Base-by-base conservation (phyloP, 345 rosid species). In the Stellera chamaejasme region DNA sequence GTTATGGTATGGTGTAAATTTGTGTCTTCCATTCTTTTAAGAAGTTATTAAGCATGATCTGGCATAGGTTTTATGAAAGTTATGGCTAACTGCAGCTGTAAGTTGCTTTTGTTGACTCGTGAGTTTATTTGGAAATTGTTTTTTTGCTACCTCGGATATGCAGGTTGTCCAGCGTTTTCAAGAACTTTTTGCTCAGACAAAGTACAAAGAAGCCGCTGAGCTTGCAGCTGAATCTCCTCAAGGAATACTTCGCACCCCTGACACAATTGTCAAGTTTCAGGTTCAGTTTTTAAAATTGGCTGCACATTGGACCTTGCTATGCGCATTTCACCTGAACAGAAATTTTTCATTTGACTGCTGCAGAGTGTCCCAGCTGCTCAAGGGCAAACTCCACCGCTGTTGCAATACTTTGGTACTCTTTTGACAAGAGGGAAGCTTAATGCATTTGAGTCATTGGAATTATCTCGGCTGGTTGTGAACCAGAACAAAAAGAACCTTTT, bases 191-290 rank as follows among this genome's bases (percentile, higher is more conserved):
- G 90, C 97, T 62, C 99, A 94, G 66, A 90, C 95, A 26, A 94
- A 94, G 76, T 94, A 94, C 69, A 90, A 94, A 70, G 99, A 94
- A 77, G 99, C 99, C 48, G 99, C 99, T 61, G 99, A 94, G 77
- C 96, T 94, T 62, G 99, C 99, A 72, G 96, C 99, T 51, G 96
- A 94, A 70, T 90, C 99, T 59, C 99, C 99, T 9, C 97, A 85
- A 62, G 99, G 99, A 60, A 76, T 90, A 58, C 95, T 94, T 45
- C 85, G 99, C 46, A 94, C 99, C 23, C 95, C 96, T 48, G 99
- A 94, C 55, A 94, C 97, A 13, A 96, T 94, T 52, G 90, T 96
- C 60, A 94, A 90, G 69, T 94, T 94, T 71, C 99, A 94, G 99
- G 99, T 89, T 44, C 52, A 50, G 47, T 55, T 69, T 39, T 43